Evolutionary conservation across 805 yeast species (phyloP).

Genomic region (Lipomyces orientalis): DNA sequence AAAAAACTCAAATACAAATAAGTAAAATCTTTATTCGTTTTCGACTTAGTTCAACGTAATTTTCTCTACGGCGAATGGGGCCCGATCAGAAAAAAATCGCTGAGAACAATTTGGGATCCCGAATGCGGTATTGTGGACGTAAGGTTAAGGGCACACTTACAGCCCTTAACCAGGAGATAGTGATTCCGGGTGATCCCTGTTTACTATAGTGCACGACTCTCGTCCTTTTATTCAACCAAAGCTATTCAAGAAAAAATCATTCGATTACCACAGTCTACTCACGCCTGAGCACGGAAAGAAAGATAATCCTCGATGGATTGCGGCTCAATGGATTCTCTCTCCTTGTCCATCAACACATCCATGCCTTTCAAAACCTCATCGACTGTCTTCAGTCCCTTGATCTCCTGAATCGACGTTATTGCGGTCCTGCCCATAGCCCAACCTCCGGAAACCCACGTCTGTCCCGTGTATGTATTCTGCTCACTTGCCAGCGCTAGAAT

Average conservation of each 20-base stretch:
- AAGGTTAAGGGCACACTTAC: too few species aligned
- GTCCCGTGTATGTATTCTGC: background rate
- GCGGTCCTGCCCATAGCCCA: background rate
- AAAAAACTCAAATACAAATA: too few species aligned
- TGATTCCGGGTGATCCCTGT: too few species aligned
- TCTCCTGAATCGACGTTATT: background rate
- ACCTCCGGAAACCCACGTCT: background rate
- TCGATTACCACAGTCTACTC: background rate
- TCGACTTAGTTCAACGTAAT: too few species aligned
- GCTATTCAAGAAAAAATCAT: background rate
- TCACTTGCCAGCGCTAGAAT: background rate
- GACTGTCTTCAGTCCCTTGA: constrained; percentile 2
- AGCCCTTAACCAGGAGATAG: too few species aligned
- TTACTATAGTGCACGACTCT: too few species aligned
- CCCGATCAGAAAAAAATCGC: too few species aligned
- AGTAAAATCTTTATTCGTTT: too few species aligned
- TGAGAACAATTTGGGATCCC: too few species aligned
- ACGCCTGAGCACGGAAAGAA: background rate
- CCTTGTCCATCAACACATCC: background rate
- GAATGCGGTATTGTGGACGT: too few species aligned
- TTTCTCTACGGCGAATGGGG: too few species aligned
- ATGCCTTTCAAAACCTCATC: background rate
- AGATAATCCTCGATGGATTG: constrained; percentile 1
- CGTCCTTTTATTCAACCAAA: too few species aligned
- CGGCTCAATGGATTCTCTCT: constrained; percentile 1